Evolutionary conservation across 1,139 yeast species (phyloP).

Genomic region (Petasospora fabianii): DNA sequence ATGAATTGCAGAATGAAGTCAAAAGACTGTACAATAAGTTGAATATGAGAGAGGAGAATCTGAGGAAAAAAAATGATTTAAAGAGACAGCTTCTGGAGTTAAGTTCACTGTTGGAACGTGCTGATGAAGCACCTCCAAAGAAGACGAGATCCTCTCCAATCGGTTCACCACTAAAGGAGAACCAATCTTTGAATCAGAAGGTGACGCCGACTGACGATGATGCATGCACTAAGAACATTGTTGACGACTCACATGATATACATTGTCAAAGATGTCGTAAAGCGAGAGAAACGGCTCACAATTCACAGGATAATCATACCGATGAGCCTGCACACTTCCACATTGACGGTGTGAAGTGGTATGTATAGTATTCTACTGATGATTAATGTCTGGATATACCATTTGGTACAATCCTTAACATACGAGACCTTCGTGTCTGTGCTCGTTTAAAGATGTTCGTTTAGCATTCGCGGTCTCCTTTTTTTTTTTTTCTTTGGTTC

Average conservation of each 20-base stretch:
- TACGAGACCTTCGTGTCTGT: too few relatives aligned
- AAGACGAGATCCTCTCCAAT: conserved; percentile 4
- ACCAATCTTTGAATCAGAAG: background rate
- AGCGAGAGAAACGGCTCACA: background rate
- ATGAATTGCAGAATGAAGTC: conserved; percentile 18
- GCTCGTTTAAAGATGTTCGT: too few relatives aligned
- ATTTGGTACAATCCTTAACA: too few relatives aligned
- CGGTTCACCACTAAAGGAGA: background rate
- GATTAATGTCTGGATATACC: background rate
- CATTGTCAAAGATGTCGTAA: conserved; percentile 1
- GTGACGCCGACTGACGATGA: too few relatives aligned
- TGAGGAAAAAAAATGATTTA: conserved; percentile 19
- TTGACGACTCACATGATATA: too few relatives aligned
- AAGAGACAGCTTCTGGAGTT: conserved; percentile 19
- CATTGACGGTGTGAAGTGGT: conserved; percentile 18
- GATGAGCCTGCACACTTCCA: conserved; percentile 12
- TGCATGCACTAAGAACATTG: too few relatives aligned
- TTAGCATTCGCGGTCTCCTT: too few relatives aligned
- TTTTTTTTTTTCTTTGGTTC: too few relatives aligned
- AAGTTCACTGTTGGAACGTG: conserved; percentile 12
- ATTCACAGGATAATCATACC: background rate
- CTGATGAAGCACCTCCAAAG: conserved; percentile 11
- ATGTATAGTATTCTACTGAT: conserved; percentile 1
- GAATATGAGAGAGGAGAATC: conserved; percentile 23
- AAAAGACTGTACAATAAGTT: conserved; percentile 16